Base-by-base conservation (phyloP, 2,329 filamentous ascomycete genomes). In the Clonostachys sp. region DNA sequence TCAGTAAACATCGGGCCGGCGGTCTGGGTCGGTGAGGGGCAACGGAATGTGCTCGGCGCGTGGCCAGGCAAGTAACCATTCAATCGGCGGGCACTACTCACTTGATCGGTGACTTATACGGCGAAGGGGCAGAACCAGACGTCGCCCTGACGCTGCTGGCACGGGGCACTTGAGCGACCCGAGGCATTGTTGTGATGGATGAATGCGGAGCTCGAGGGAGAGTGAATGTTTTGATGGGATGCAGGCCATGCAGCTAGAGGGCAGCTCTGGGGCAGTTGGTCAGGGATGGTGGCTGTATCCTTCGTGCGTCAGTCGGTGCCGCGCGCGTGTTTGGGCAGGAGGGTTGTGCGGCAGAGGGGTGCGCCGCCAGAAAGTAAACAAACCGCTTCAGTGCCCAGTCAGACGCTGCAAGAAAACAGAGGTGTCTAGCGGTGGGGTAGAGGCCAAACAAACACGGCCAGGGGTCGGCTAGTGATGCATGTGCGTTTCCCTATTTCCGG, bases 51-150 rank as follows among this genome's bases (percentile, higher is more conserved):
- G 24, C 24, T 30, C 24, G 24, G 24, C 24, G 24, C 24, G 24
- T 30, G 9, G 24, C 24, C 24, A 30, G 24, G 8, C 24, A 30
- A 4, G 24, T 14, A 17, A 42, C 40, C 20, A 13, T 6, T 17
- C 24, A 30, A 10, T 30, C 10, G 12, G n/a, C 35, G 16, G 12
- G n/a, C 9, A 49, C 42, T 44, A 68, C 75, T 61, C 68, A 81
- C 78, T 81, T 81, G 47, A 80, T 61, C 6, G 77, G 74, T 24
- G 77, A 78, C 56, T 80, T 80, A 63, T 77, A 80, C 6, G 78
- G 78, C 18, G 78, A 80, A 42, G 68, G 67, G 33, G 69, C 56
- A 44, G 75, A 72, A 48, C 70, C 73, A 34, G 76, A 75, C 16
- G 71, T 68, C 39, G 69, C 67, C 61, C 73, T 73, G 59, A 60